Conservation (phyloP, 2,329 filamentous ascomycete genomes). For the Alternaria gaisen region DNA sequence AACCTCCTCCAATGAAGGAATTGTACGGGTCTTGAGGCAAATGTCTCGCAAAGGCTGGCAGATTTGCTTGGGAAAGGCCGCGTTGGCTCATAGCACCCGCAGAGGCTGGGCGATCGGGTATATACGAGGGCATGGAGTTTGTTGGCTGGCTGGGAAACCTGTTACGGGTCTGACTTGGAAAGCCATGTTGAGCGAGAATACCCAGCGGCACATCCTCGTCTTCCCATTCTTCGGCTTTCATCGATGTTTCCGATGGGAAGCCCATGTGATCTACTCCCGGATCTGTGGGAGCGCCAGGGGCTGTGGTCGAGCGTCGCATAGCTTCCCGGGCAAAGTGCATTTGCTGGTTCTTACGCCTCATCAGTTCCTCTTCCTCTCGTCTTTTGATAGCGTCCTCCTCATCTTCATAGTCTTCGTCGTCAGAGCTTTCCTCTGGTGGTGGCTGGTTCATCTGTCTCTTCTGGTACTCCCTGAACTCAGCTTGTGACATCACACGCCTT, state of each 20-base stretch:
- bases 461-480: constrained; percentile 45
- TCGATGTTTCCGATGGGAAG: constrained; percentile 48
- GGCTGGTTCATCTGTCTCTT: constrained; percentile 37
- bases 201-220: constrained; percentile 52
- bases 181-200: constrained; percentile 50
- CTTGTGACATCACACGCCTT: constrained; percentile 46
- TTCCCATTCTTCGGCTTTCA: constrained; percentile 49
- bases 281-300: constrained; percentile 30
- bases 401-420: constrained; percentile 50
- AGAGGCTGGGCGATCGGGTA: constrained; percentile 48
- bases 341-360: constrained; percentile 45
- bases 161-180: constrained; percentile 41
- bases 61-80: constrained; percentile 24
- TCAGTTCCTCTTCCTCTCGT: constrained; percentile 44
- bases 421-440: constrained; percentile 37
- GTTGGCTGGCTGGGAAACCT: constrained; percentile 39
- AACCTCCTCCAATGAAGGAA: constrained; percentile 45
- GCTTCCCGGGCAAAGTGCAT: constrained; percentile 46
- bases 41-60: constrained; percentile 48
- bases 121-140: constrained; percentile 46
- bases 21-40: constrained; percentile 48
- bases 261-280: constrained; percentile 35
- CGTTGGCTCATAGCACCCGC: constrained; percentile 38
- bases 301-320: constrained; percentile 48
- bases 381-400: constrained; percentile 49